Conservation (phyloP, 306 rosid genomes). For the Vicia sativa region DNA sequence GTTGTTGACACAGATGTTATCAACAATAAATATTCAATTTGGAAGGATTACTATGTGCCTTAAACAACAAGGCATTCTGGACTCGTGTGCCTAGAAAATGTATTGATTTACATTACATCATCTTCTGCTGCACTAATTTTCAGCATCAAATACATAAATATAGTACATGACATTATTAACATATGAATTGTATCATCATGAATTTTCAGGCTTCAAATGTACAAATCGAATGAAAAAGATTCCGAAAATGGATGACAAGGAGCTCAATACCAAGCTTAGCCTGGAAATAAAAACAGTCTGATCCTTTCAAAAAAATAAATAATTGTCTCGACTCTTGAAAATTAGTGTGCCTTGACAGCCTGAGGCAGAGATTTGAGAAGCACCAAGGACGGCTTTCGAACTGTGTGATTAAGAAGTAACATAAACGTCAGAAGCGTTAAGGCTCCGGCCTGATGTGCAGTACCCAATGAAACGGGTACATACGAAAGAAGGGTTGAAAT, state of each 20-base stretch:
- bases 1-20: background rate
- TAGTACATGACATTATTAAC: conserved; percentile 18
- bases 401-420: conserved; percentile 72
- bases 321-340: background rate
- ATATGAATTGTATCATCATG: conserved; percentile 17
- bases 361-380: conserved; percentile 79
- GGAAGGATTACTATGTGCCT: background rate
- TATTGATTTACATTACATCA: background rate
- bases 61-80: background rate
- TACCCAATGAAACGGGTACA: conserved; percentile 82
- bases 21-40: background rate
- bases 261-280: conserved; percentile 26
- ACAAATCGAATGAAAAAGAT: conserved; percentile 14
- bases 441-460: conserved; percentile 93
- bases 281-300: background rate
- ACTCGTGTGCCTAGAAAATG: background rate
- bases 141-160: conserved; percentile 27
- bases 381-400: conserved; percentile 68
- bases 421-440: conserved; percentile 72
- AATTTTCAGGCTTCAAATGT: conserved; percentile 26
- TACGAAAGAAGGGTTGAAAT: conserved; percentile 78
- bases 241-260: conserved; percentile 17
- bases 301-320: too few relatives aligned
- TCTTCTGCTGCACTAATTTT: background rate
- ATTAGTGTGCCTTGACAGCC: conserved; percentile 53